phyloP scores from a whole-genome alignment of 352 stramenopile genomes.

The Globisporangium cederbergense region DNA sequence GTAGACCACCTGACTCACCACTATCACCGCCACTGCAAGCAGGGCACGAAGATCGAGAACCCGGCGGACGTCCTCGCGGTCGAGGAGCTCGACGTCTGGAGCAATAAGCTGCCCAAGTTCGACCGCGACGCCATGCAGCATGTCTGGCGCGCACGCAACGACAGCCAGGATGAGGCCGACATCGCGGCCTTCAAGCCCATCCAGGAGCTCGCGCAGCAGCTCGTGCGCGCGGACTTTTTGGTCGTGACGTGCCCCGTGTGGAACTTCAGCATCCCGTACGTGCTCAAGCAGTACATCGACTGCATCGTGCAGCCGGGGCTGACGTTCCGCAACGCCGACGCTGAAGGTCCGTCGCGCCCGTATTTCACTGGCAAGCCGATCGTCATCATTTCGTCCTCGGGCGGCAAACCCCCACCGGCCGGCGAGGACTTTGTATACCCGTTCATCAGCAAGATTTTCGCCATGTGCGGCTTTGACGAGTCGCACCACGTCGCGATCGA shows the following conservation, averaged over 20 bases:
- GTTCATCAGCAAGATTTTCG: slow-evolving; percentile 72
- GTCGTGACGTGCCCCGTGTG: slow-evolving; percentile 74
- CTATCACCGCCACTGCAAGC: slow-evolving; percentile 54
- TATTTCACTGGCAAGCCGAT: slow-evolving; percentile 56
- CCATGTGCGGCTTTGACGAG: slow-evolving; percentile 72
- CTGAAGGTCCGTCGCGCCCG: slow-evolving; percentile 45
- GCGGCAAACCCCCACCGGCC: slow-evolving; percentile 48
- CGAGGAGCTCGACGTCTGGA: slow-evolving; percentile 71
- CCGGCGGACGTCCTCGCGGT: slow-evolving; percentile 56
- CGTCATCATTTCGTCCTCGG: slow-evolving; percentile 75
- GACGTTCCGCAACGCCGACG: slow-evolving; percentile 69
- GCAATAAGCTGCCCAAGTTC: slow-evolving; percentile 57
- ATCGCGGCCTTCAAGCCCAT: slow-evolving; percentile 62
- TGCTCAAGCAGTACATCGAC: slow-evolving; percentile 84
- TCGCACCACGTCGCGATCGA: slow-evolving; percentile 62
- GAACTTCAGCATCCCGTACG: slow-evolving; percentile 77
- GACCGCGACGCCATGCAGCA: slow-evolving; percentile 66
- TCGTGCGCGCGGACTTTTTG: slow-evolving; percentile 69
- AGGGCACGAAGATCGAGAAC: slow-evolving; percentile 21
- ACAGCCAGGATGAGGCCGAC: slow-evolving; percentile 51
- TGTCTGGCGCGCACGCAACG: slow-evolving; percentile 65
- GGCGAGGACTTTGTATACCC: slow-evolving; percentile 69
- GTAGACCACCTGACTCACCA: slow-evolving; percentile 69
- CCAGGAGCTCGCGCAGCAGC: slow-evolving; percentile 53
- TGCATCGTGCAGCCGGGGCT: slow-evolving; percentile 71